Evolutionary conservation across 1,139 yeast species (phyloP), one percentile per base, ranked within the genome.

Genomic region (Yamadazyma oceani): DNA sequence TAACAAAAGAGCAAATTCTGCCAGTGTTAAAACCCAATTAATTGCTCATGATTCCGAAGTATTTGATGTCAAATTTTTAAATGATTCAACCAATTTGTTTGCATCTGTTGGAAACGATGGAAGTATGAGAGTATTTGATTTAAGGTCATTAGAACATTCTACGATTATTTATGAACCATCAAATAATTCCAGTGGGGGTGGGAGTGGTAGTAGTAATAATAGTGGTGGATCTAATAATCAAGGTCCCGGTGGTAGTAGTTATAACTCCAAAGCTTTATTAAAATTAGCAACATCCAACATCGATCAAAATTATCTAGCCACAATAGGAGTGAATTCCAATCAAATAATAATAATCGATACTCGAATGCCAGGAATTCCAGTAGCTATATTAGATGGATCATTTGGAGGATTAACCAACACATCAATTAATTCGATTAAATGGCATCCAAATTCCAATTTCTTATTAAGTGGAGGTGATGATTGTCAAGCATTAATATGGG

Each of bases 1-100:
- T 2, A 44, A 45, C 14, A 31, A 68, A 23, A 60, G 68, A 35
- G 71, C 80, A 8, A 75, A 72, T 36, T 60, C 75, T 4, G 87
- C 86, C n/a, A 71, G 76, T 19, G 95, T 95, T 15, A 85, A 85
- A 55, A 90, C 98, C 1, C 97, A 92, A 63, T 69, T 92, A 36
- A 92, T 92, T 49, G 98, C 98, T 0, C 98, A 92, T 60, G 98
- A 92, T 57, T 81, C 85, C 42, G 97, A 90, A 59, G 98, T 92
- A 4, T 88, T 82, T 58, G 98, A 92, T 58, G 97, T 90, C 16
- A 78, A 86, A 48, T 92, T 89, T 59, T 68, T 89, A 35, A 79
- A 85, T 41, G 81, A 82, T 30, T 80, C 88, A 26, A 78, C 85
- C 34, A 81, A 88, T 54, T 74, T 90, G 21, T 92, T 92, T 64